phyloP scores from a whole-genome alignment of 805 yeast genomes.

The Maudiozyma pseudohumilis region DNA sequence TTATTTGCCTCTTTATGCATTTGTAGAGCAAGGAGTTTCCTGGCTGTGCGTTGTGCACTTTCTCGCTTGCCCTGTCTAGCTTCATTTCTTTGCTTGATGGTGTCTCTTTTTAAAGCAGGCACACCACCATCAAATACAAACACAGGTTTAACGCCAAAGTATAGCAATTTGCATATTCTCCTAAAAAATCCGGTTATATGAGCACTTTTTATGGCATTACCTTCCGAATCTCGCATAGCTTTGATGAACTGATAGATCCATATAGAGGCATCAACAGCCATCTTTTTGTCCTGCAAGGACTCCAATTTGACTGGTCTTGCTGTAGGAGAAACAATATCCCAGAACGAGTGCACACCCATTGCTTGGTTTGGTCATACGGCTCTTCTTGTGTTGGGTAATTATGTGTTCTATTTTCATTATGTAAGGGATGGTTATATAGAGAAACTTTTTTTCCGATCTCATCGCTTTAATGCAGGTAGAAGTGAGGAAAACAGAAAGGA shows the following conservation, averaged over 20 bases:
- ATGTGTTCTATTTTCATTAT: no score
- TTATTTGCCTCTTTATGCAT: slow-evolving; percentile 38
- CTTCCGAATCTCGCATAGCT: slow-evolving; percentile 83
- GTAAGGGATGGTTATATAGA: no score
- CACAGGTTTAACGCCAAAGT: slow-evolving; percentile 78
- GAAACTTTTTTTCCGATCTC: no score
- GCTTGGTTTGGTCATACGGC: no score
- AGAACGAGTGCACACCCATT: slow-evolving; percentile 94
- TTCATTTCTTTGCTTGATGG: slow-evolving; percentile 64
- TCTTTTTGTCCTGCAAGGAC: slow-evolving; percentile 60
- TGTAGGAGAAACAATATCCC: slow-evolving; percentile 86
- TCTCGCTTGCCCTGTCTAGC: slow-evolving; percentile 66
- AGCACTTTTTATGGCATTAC: slow-evolving; percentile 64
- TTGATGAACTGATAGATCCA: slow-evolving; percentile 97
- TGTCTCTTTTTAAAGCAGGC: slow-evolving; percentile 68
- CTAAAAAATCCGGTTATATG: slow-evolving; percentile 95
- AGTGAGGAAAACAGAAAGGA: no score
- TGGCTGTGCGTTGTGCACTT: slow-evolving; percentile 65
- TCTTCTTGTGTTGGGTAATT: no score
- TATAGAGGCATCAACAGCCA: slow-evolving; percentile 96
- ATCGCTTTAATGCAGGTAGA: no score
- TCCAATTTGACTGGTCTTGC: slow-evolving; percentile 87
- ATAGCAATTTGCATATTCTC: slow-evolving; percentile 81
- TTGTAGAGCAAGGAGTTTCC: slow-evolving; percentile 67
- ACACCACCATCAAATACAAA: slow-evolving; percentile 97